These are phyloP conservation scores for Taphrina wiesneri DNA, from an alignment of 1,139 yeast species.

Conservation along the genomic window DNA sequence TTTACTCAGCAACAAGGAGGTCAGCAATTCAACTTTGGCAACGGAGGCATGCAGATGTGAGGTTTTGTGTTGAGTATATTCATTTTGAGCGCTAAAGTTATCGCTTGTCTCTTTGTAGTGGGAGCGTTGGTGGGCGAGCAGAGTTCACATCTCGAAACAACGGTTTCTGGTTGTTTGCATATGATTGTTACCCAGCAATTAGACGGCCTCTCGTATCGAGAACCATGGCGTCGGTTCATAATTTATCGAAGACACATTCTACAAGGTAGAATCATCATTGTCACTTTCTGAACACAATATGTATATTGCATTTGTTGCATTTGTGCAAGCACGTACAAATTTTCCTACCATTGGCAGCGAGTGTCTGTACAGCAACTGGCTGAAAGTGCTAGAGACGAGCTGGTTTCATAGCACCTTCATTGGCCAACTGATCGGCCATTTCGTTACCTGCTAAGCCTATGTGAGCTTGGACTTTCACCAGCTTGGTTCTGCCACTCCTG, in stretches of 20 bases:
- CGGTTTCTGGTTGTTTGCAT: constrained; percentile 2
- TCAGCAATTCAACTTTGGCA: constrained; percentile 30
- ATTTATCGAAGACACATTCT: not conserved
- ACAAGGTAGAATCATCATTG: constrained; percentile 8
- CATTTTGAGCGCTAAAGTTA: not conserved
- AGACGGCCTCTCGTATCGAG: constrained; percentile 7
- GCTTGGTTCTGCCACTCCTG: constrained; percentile 44
- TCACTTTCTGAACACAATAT: not conserved
- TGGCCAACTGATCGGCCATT: constrained; percentile 72
- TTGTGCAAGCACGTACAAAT: no score
- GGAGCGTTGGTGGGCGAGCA: constrained; percentile 2
- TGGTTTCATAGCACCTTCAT: constrained; percentile 21
- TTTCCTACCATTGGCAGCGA: no score
- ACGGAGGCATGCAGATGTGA: constrained; percentile 34
- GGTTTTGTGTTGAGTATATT: not conserved
- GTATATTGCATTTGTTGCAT: no score
- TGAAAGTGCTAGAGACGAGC: no score
- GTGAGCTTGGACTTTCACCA: constrained; percentile 74
- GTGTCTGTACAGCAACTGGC: no score
- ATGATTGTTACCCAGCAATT: not conserved
- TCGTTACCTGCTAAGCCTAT: constrained; percentile 70
- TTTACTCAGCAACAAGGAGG: constrained; percentile 55
- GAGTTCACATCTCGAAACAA: not conserved
- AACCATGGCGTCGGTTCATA: constrained; percentile 6
- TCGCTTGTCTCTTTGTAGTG: constrained; percentile 1